Evolutionary conservation across 495 filamentous ascomycete genomes (phyloP).

Genomic region (Aspergillus campestris): DNA sequence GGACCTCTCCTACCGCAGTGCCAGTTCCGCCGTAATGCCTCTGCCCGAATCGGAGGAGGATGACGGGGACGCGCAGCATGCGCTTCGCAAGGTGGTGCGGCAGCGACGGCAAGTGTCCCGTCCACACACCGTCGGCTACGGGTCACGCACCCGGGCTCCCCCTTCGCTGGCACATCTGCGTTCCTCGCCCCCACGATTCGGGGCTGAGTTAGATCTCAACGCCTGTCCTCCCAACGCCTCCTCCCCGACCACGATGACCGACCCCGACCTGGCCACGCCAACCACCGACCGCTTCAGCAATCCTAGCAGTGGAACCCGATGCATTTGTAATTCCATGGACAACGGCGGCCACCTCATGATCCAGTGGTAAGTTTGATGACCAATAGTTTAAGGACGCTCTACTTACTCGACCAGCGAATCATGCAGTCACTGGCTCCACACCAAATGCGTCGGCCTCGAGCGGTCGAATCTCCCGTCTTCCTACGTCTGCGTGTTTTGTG

Average conservation of each 20-base stretch:
- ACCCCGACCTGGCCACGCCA: constrained; percentile 58
- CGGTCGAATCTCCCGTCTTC: constrained; percentile 56
- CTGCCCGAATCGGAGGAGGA: constrained; percentile 43
- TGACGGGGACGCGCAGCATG: constrained; percentile 48
- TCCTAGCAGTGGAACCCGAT: constrained; percentile 54
- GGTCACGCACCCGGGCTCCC: constrained; percentile 22
- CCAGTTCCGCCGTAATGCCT: constrained; percentile 45
- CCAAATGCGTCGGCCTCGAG: constrained; percentile 65
- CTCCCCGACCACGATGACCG: constrained; percentile 55
- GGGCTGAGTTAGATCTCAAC: constrained; percentile 30
- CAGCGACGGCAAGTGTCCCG: constrained; percentile 46
- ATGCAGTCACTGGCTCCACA: constrained; percentile 80
- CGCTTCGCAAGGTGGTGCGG: constrained; percentile 65
- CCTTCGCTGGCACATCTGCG: constrained; percentile 32
- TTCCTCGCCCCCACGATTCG: constrained; percentile 38
- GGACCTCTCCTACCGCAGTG: constrained; percentile 27
- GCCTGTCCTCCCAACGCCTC: constrained; percentile 42
- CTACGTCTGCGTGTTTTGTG: constrained; percentile 75
- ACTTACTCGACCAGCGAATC: constrained; percentile 54
- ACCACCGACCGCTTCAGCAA: constrained; percentile 51
- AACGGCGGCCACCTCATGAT: constrained; percentile 68
- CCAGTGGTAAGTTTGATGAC: constrained; percentile 57
- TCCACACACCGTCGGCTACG: constrained; percentile 25
- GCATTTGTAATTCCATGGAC: constrained; percentile 60
- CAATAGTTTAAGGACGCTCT: background rate